Evolutionary conservation across 2,329 filamentous ascomycete species (phyloP).

Genomic region (Tolypocladium tropicale): DNA sequence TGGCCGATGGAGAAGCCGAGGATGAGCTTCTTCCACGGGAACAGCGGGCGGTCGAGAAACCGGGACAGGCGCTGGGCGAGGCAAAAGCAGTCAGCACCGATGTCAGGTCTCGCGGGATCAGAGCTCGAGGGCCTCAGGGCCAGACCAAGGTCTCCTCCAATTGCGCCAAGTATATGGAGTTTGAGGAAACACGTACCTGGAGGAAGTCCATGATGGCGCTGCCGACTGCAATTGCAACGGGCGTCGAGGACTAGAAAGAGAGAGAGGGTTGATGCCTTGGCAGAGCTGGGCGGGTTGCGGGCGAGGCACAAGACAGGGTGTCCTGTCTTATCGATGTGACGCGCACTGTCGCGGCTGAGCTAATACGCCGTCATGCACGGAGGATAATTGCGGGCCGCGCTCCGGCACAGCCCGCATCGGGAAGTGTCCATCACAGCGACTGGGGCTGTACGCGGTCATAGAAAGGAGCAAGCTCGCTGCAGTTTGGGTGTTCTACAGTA

Average conservation of each 20-base stretch:
- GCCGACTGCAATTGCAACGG: constrained; percentile 1
- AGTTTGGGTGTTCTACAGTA: no score
- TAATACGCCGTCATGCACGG: background rate
- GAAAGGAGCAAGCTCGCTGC: no score
- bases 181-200: constrained; percentile 22
- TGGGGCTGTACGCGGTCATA: no score
- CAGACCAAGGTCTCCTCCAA: constrained; percentile 9
- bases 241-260: background rate
- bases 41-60: constrained; percentile 81
- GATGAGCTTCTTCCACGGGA: constrained; percentile 96
- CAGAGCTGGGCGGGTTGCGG: background rate
- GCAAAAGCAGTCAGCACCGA: background rate
- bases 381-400: background rate
- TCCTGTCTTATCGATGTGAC: constrained; percentile 3
- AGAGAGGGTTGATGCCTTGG: background rate
- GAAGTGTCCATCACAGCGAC: no score
- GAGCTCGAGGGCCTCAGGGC: background rate
- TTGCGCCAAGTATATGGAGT: background rate
- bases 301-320: background rate
- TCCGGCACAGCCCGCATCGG: background rate
- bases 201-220: constrained; percentile 34
- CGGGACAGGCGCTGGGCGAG: constrained; percentile 60
- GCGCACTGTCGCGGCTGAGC: background rate
- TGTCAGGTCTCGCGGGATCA: background rate
- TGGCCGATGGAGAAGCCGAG: constrained; percentile 89